These are phyloP conservation scores for Rutstroemia sp. DNA, from an alignment of 2,329 filamentous ascomycete genomes.

Conservation along the genomic window DNA sequence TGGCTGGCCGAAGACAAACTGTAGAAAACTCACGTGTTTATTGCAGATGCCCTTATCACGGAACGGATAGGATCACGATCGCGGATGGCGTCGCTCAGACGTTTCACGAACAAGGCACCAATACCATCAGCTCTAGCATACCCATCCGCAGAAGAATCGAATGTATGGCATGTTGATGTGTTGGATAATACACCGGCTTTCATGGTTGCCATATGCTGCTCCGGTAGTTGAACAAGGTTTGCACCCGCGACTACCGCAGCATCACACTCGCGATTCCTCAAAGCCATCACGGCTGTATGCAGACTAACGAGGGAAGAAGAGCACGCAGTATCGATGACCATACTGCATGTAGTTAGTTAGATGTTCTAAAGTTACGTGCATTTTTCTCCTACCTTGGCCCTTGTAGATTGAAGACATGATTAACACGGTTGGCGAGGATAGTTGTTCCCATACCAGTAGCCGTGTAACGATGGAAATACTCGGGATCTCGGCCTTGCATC, in stretches of 20 bases:
- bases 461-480: slow-evolving; percentile 24
- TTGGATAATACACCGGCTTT: slow-evolving; percentile 31
- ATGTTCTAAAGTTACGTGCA: background rate
- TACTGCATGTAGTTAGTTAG: slow-evolving; percentile 17
- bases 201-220: background rate
- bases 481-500: slow-evolving; percentile 9
- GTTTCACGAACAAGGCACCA: slow-evolving; percentile 36
- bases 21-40: slow-evolving; percentile 35
- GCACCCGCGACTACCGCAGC: slow-evolving; percentile 24
- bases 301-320: slow-evolving; percentile 36
- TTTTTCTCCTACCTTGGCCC: no score
- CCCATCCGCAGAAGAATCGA: slow-evolving; percentile 28
- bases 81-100: slow-evolving; percentile 33
- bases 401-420: no score
- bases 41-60: slow-evolving; percentile 34
- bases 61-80: slow-evolving; percentile 36
- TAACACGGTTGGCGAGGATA: slow-evolving; percentile 16
- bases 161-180: slow-evolving; percentile 5
- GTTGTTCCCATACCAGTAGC: slow-evolving; percentile 5
- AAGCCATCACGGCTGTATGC: slow-evolving; percentile 34
- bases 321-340: slow-evolving; percentile 41
- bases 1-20: no score
- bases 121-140: slow-evolving; percentile 40
- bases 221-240: slow-evolving; percentile 13
- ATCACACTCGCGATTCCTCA: slow-evolving; percentile 34